Percentiles rank a stretch among this genome's conserved stretches.
Evolutionary conservation across 495 filamentous ascomycete species (phyloP).

Genomic region (Sphaerosporella brunnea): DNA sequence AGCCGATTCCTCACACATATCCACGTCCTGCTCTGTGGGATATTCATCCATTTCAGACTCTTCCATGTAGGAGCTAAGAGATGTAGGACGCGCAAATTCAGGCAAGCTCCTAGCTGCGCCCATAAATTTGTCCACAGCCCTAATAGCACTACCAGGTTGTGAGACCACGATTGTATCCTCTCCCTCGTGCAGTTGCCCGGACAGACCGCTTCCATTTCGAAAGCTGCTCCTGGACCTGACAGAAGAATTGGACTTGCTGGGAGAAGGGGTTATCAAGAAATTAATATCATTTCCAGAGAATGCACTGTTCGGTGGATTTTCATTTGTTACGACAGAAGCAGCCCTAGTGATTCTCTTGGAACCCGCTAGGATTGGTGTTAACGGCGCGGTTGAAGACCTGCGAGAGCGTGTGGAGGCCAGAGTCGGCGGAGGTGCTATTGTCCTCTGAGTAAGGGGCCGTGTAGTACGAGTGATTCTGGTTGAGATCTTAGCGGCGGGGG

Average conservation of each 20-base stretch:
- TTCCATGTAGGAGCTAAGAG: not conserved
- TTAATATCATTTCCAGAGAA: not conserved
- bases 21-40: too few species aligned
- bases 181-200: not conserved
- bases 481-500: too few species aligned
- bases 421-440: not conserved
- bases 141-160: not conserved
- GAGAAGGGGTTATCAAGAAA: not conserved
- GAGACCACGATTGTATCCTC: not conserved
- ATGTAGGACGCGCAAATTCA: too few species aligned
- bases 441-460: not conserved
- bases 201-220: not conserved
- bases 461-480: not conserved
- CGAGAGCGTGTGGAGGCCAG: conserved; percentile 1
- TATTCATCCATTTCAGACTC: too few species aligned
- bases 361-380: not conserved
- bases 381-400: not conserved
- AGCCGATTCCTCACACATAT: not conserved
- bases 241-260: not conserved
- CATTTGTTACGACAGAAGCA: not conserved
- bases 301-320: not conserved
- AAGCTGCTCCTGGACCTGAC: not conserved
- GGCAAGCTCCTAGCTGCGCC: too few species aligned
- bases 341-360: not conserved
- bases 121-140: too few species aligned